A percentile compares a stretch with the other conserved stretches of the same genome.
Conservation (phyloP, 139 green algal species). For the Penium margaritaceum region DNA sequence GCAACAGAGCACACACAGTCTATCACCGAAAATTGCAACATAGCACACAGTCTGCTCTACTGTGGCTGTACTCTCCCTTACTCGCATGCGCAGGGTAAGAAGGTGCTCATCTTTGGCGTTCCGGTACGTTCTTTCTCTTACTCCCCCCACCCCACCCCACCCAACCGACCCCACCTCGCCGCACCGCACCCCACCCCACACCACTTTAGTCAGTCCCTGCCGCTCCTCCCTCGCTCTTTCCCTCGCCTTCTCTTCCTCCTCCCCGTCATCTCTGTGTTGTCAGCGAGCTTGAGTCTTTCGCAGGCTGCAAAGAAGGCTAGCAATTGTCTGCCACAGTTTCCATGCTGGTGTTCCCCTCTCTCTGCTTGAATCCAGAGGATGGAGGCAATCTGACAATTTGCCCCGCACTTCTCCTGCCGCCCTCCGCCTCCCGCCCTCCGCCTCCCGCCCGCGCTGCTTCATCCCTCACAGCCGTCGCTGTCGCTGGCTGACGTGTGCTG, state of each 20-base stretch:
- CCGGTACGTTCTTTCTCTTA: conserved; percentile 7
- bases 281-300: too few relatives aligned
- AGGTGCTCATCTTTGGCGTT: conserved; percentile 38
- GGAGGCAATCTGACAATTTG: too few relatives aligned
- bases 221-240: not conserved
- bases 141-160: not conserved
- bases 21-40: not conserved
- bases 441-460: not conserved
- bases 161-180: not conserved
- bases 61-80: not conserved
- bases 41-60: not conserved
- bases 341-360: too few relatives aligned
- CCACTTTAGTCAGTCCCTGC: not conserved
- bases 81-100: conserved; percentile 14
- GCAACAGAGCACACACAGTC: not conserved
- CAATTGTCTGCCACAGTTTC: too few relatives aligned
- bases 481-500: not conserved
- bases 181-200: not conserved
- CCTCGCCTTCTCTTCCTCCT: not conserved
- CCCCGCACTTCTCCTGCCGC: not conserved
- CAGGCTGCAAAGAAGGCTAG: too few relatives aligned
- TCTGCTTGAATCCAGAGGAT: too few relatives aligned
- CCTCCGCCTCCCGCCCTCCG: not conserved
- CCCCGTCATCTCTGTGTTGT: not conserved
- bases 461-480: not conserved